These are phyloP conservation scores for Suaeda aralocaspica DNA, from an alignment of 148 eudicot species.

Conservation along the genomic window DNA sequence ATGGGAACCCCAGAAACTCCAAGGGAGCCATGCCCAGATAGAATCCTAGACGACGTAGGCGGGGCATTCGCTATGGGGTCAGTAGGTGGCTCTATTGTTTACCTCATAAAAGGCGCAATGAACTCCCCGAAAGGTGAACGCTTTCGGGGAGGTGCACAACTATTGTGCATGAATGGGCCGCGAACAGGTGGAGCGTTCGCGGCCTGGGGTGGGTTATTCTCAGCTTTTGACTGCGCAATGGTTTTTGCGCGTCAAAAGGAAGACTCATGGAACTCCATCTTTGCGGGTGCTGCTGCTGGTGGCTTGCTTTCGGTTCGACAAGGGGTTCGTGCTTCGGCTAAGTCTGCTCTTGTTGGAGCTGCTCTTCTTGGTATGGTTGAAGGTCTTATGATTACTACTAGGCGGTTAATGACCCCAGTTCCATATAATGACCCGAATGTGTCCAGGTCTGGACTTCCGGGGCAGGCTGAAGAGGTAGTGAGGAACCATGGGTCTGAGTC, in stretches of 20 bases:
- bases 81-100: conserved; percentile 61
- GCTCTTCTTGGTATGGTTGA: conserved; percentile 50
- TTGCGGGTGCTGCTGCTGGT: conserved; percentile 67
- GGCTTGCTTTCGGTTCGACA: conserved; percentile 56
- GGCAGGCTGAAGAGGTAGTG: too few species aligned
- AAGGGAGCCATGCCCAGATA: conserved; percentile 76
- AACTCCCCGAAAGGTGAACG: conserved; percentile 52
- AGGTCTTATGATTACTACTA: conserved; percentile 59
- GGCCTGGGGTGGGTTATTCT: conserved; percentile 71
- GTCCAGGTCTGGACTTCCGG: too few species aligned
- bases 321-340: conserved; percentile 38
- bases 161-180: conserved; percentile 56
- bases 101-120: conserved; percentile 52
- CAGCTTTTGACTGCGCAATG: conserved; percentile 58
- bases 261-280: conserved; percentile 78
- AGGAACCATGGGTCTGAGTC: not conserved
- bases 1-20: conserved; percentile 71
- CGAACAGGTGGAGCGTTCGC: conserved; percentile 68
- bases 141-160: conserved; percentile 42
- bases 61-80: conserved; percentile 76
- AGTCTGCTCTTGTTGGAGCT: conserved; percentile 54
- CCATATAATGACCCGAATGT: conserved; percentile 39
- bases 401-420: conserved; percentile 31
- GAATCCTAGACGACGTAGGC: conserved; percentile 73
- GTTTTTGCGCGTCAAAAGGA: conserved; percentile 68